Conservation (phyloP, 176 grass and related monocot genomes). For the Phragmites australis region DNA sequence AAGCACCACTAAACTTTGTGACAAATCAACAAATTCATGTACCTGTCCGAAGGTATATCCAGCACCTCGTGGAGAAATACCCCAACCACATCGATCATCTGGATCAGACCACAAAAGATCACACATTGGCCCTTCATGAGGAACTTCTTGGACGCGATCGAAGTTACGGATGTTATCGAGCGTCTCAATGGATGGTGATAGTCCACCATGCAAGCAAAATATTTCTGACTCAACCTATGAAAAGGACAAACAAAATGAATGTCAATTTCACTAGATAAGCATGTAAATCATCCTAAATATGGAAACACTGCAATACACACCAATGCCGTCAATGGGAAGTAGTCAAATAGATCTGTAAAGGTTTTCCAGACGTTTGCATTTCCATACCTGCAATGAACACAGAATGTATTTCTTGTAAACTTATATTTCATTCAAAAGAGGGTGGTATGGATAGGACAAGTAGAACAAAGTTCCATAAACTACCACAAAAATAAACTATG, state of each 20-base stretch:
- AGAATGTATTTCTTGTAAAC: not conserved
- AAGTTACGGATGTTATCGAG: slow-evolving; percentile 95
- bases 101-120: slow-evolving; percentile 99
- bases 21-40: not conserved
- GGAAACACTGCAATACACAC: slow-evolving; percentile 46
- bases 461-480: not conserved
- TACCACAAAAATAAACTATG: not conserved
- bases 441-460: not conserved
- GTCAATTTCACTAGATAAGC: slow-evolving; percentile 9
- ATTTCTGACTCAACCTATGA: slow-evolving; percentile 93
- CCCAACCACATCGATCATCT: slow-evolving; percentile 94
- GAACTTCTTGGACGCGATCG: slow-evolving; percentile 94
- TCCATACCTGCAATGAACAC: slow-evolving; percentile 69
- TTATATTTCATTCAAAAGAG: not conserved
- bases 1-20: not conserved
- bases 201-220: slow-evolving; percentile 94
- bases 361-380: slow-evolving; percentile 99
- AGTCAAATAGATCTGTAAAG: slow-evolving; percentile 96
- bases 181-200: slow-evolving; percentile 94
- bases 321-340: slow-evolving; percentile 94
- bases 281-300: slow-evolving; percentile 1
- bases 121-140: slow-evolving; percentile 98
- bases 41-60: slow-evolving; percentile 98
- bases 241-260: not conserved
- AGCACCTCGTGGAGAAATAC: slow-evolving; percentile 95